Evolutionary conservation across 768 basidiomycete species (phyloP).

Genomic region (Naematelia encephala): DNA sequence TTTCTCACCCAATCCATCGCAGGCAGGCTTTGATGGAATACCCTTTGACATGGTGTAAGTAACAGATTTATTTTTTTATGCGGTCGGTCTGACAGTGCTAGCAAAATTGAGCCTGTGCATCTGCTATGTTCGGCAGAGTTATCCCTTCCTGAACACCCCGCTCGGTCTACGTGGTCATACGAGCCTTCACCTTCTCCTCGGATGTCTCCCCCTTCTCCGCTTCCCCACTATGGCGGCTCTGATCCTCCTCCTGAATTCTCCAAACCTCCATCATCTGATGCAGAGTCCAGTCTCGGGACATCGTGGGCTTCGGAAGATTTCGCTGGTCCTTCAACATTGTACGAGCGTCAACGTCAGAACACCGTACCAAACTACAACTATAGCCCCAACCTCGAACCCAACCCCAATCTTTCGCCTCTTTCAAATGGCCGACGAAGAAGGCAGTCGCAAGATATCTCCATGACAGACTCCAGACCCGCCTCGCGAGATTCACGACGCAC

Average conservation of each 20-base stretch:
- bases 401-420: background rate
- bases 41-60: constrained; percentile 33
- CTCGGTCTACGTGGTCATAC: background rate
- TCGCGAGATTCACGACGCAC: background rate
- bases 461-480: background rate
- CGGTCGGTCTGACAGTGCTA: constrained; percentile 10
- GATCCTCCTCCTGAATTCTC: background rate
- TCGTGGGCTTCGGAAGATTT: background rate
- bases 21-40: background rate
- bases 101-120: constrained; percentile 27
- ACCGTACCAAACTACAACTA: background rate
- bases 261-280: background rate
- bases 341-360: background rate
- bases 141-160: constrained; percentile 6
- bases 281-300: background rate
- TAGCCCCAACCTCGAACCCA: background rate
- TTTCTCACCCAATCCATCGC: background rate
- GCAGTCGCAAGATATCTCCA: background rate
- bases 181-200: background rate
- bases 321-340: background rate
- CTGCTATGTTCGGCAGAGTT: constrained; percentile 36
- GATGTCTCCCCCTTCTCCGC: background rate
- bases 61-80: background rate
- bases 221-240: background rate
- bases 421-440: too few relatives aligned